Evolutionary conservation across 768 basidiomycete genomes (phyloP).

Genomic region (Amanita subjunquillea): DNA sequence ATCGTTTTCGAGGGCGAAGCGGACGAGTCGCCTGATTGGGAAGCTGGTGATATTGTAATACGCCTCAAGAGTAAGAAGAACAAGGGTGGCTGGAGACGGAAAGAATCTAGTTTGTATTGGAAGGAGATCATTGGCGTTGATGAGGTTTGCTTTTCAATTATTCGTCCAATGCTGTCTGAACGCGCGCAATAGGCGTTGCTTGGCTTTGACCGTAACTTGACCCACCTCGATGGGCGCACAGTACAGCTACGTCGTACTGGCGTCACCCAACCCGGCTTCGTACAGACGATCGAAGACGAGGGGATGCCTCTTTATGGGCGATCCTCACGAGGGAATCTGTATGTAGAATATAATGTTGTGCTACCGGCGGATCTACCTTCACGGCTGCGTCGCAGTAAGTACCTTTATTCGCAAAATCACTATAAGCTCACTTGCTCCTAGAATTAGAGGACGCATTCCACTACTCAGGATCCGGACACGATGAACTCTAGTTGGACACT

Average conservation of each 20-base stretch:
- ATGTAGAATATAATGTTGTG: constrained; percentile 89
- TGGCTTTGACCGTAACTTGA: constrained; percentile 89
- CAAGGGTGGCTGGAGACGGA: constrained; percentile 77
- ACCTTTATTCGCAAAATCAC: background rate
- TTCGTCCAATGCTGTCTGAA: background rate
- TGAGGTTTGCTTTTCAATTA: constrained; percentile 44
- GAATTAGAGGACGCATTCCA: constrained; percentile 49
- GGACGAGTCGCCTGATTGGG: constrained; percentile 94
- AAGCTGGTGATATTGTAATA: constrained; percentile 87
- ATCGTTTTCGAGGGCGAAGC: constrained; percentile 93
- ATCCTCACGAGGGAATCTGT: constrained; percentile 69
- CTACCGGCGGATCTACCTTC: constrained; percentile 65
- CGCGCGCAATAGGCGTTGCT: constrained; percentile 62
- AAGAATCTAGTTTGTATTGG: constrained; percentile 89
- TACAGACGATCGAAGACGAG: constrained; percentile 78
- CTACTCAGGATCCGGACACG: constrained; percentile 23
- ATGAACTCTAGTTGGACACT: constrained; percentile 29
- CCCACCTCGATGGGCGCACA: constrained; percentile 82
- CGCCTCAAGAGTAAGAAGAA: constrained; percentile 71
- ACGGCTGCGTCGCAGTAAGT: constrained; percentile 69
- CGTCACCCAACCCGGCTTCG: constrained; percentile 91
- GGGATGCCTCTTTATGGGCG: constrained; percentile 75
- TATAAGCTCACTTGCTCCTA: constrained; percentile 14
- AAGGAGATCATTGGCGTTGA: constrained; percentile 84
- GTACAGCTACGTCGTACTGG: constrained; percentile 61